Base-by-base conservation (phyloP, 768 basidiomycete genomes). In the Gloeophyllum trabeum region DNA sequence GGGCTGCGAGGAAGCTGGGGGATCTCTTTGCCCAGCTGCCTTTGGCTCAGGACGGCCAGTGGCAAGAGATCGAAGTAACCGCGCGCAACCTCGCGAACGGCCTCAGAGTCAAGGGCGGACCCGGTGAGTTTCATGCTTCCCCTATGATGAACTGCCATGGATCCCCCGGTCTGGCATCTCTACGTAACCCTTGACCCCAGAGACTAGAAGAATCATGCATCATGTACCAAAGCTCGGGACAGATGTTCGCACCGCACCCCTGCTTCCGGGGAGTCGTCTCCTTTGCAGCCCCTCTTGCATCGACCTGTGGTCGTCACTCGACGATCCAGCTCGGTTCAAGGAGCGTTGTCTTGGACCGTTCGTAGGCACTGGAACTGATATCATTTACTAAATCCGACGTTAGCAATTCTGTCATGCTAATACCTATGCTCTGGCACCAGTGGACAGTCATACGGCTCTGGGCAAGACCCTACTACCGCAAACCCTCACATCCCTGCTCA, bases 391-490 rank as follows among this genome's bases (percentile, higher is more conserved):
- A n/a, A n/a, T n/a, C n/a, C n/a, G n/a, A n/a, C n/a, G n/a, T n/a
- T n/a, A n/a, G n/a, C n/a, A n/a, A n/a, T n/a, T n/a, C n/a, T n/a
- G n/a, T n/a, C n/a, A n/a, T n/a, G n/a, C n/a, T n/a, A n/a, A n/a
- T 37, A 13, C 36, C 46, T 19, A 48, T 47, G 49, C 44, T 43
- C 47, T 49, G 41, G 47, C 42, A 43, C 39, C 55, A 83, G 82
- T 72, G 48, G 84, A 88, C 55, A 72, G 77, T 47, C 86, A 84
- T 57, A 74, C 81, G 7, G 55, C 67, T 40, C 68, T 90, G 22
- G 88, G 87, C 42, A 65, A 63, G 53, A 74, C 79, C 3, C 53
- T 69, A 35, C 67, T 90, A 35, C 81, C 85, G 6, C 73, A 73
- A 49, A 72, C 76, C 40, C 61, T 89, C 39, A 74, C 72, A 7